These are phyloP conservation scores for Nannochloropsis granulata DNA, from an alignment of 108 stramenopile genomes.

Conservation along the genomic window DNA sequence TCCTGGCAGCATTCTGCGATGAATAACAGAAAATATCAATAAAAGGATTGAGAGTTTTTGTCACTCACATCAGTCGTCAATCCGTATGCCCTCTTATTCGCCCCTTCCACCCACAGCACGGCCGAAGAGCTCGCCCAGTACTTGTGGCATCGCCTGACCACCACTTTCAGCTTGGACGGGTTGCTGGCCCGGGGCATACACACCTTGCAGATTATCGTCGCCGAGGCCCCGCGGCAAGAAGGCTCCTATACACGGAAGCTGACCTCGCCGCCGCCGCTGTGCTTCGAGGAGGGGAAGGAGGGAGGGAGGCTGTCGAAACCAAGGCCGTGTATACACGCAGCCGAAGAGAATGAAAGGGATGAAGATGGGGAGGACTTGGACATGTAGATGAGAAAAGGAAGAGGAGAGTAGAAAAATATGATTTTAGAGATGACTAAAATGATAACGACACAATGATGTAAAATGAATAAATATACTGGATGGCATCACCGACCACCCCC, in stretches of 20 bases:
- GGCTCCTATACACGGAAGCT: slow-evolving; percentile 26
- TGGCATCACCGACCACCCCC: too few species aligned
- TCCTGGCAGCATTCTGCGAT: too few species aligned
- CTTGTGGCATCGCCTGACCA: slow-evolving; percentile 51
- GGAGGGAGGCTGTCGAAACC: not conserved
- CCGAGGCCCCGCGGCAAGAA: slow-evolving; percentile 74
- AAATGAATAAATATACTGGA: too few species aligned
- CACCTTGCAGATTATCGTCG: slow-evolving; percentile 64
- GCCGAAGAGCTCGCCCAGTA: slow-evolving; percentile 83
- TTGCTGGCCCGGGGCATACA: slow-evolving; percentile 57
- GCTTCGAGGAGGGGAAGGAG: not conserved
- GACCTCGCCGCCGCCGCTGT: not conserved
- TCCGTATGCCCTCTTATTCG: too few species aligned
- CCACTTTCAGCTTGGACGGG: slow-evolving; percentile 46
- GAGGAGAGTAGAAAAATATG: not conserved
- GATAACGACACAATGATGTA: too few species aligned
- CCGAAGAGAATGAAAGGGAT: not conserved
- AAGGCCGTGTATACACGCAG: not conserved
- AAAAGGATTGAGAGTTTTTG: too few species aligned
- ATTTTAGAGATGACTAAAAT: too few species aligned
- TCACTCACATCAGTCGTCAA: too few species aligned
- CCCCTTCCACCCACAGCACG: slow-evolving; percentile 50
- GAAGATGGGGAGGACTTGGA: not conserved
- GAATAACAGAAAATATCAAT: too few species aligned
- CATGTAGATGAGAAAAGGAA: not conserved